A percentile compares a stretch with the other conserved stretches of the same genome.
phyloP scores from a whole-genome alignment of 2,329 filamentous ascomycete genomes.

The Fusarium sp. region DNA sequence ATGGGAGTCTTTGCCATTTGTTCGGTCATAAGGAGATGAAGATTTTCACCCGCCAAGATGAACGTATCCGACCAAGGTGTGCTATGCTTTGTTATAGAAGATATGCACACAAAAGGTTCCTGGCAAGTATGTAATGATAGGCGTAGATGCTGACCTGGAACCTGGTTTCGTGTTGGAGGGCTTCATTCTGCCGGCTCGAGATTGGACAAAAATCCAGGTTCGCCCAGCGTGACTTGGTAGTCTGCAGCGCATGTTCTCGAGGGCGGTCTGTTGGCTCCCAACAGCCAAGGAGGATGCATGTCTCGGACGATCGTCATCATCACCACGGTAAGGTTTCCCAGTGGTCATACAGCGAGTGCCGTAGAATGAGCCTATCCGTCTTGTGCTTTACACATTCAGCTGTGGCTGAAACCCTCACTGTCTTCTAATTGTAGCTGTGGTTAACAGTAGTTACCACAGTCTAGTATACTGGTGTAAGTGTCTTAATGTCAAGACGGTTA shows the following conservation, averaged over 20 bases:
- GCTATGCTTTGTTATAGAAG: constrained; percentile 7
- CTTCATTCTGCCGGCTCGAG: constrained; percentile 31
- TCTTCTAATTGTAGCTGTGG: not conserved
- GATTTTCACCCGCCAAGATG: not conserved
- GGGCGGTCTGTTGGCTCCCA: constrained; percentile 22
- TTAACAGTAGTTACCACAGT: not conserved
- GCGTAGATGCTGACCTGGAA: constrained; percentile 1
- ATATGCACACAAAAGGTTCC: constrained; percentile 12
- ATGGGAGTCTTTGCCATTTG: not conserved
- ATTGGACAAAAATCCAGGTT: constrained; percentile 28
- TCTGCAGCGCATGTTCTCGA: not conserved
- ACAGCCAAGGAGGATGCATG: constrained; percentile 5
- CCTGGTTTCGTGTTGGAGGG: constrained; percentile 16
- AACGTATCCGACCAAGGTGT: not conserved
- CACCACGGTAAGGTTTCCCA: constrained; percentile 6
- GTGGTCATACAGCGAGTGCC: not conserved
- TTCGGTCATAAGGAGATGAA: constrained; percentile 24
- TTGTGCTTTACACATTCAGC: constrained; percentile 19
- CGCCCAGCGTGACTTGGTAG: constrained; percentile 3
- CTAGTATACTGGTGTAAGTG: not conserved
- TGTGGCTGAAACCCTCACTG: constrained; percentile 31
- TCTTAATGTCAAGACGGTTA: constrained; percentile 3
- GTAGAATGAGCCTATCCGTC: constrained; percentile 10
- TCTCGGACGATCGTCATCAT: constrained; percentile 10
- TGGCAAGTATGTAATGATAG: constrained; percentile 13